Conservation (phyloP, 2,329 filamentous ascomycete species). For the Septoria petroselini region DNA sequence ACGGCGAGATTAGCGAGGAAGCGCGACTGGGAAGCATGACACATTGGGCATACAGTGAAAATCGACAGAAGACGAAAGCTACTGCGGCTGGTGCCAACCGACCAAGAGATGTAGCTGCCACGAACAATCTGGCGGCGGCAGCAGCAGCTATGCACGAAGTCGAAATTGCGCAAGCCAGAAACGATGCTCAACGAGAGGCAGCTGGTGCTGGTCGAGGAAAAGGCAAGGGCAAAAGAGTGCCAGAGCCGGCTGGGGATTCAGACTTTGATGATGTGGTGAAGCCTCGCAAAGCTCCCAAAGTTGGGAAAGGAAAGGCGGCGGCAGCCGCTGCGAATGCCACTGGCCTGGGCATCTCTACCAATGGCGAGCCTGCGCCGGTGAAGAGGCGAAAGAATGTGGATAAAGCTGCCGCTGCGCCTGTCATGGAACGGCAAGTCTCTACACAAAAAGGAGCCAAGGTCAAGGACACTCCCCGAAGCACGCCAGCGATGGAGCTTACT, state of each 20-base stretch:
- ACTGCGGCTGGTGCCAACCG: conserved; percentile 65
- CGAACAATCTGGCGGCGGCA: conserved; percentile 65
- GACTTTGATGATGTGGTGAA: conserved; percentile 67
- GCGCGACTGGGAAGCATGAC: conserved; percentile 85
- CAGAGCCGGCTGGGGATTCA: conserved; percentile 64
- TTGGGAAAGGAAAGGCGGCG: conserved; percentile 62
- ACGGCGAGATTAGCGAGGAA: conserved; percentile 88
- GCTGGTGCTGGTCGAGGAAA: conserved; percentile 55
- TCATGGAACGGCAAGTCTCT: conserved; percentile 68
- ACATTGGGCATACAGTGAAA: conserved; percentile 94
- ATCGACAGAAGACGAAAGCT: conserved; percentile 56
- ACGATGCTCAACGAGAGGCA: conserved; percentile 69
- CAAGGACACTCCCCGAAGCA: conserved; percentile 64
- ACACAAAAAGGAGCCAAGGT: conserved; percentile 35
- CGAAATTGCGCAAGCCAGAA: conserved; percentile 75
- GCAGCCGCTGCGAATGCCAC: conserved; percentile 47
- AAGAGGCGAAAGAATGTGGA: conserved; percentile 83
- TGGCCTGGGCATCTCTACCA: conserved; percentile 61
- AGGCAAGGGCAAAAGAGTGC: conserved; percentile 61
- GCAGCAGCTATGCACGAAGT: conserved; percentile 74
- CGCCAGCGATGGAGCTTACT: conserved; percentile 60
- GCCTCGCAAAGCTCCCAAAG: conserved; percentile 62
- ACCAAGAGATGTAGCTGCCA: conserved; percentile 72
- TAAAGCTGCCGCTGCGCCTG: conserved; percentile 50
- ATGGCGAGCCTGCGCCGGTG: conserved; percentile 63